Evolutionary conservation across 1,139 yeast species (phyloP).

Genomic region (Hyphopichia khmerensis): DNA sequence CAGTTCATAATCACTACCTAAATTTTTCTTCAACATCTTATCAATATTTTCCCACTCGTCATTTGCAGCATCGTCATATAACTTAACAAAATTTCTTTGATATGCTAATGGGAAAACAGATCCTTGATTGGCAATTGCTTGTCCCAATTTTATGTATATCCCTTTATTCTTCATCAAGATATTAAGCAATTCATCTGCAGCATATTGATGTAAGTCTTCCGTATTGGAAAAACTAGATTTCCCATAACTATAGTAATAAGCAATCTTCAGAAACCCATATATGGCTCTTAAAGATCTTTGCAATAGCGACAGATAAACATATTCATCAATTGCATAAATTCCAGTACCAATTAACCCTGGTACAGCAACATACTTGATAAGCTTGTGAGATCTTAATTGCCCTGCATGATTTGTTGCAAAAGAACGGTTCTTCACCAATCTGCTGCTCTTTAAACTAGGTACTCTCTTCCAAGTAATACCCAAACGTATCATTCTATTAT

Average conservation of each 20-base stretch:
- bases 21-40: slow-evolving; percentile 39
- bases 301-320: slow-evolving; percentile 47
- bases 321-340: slow-evolving; percentile 38
- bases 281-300: slow-evolving; percentile 55
- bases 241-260: slow-evolving; percentile 58
- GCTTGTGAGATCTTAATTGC: not conserved
- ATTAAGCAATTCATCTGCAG: slow-evolving; percentile 54
- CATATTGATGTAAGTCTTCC: slow-evolving; percentile 56
- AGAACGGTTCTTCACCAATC: not conserved
- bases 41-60: slow-evolving; percentile 62
- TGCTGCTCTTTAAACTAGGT: too few species aligned
- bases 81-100: slow-evolving; percentile 51
- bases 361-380: not conserved
- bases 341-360: slow-evolving; percentile 8
- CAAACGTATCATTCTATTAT: too few species aligned
- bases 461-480: too few species aligned
- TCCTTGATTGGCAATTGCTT: slow-evolving; percentile 73
- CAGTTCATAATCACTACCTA: slow-evolving; percentile 47
- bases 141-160: slow-evolving; percentile 72
- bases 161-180: slow-evolving; percentile 64
- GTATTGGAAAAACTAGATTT: slow-evolving; percentile 39
- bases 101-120: slow-evolving; percentile 62
- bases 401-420: not conserved
- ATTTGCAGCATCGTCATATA: slow-evolving; percentile 71
- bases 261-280: slow-evolving; percentile 49